These are phyloP conservation scores for Hypoxylon lenormandii DNA, from an alignment of 495 filamentous ascomycete species.

Conservation along the genomic window DNA sequence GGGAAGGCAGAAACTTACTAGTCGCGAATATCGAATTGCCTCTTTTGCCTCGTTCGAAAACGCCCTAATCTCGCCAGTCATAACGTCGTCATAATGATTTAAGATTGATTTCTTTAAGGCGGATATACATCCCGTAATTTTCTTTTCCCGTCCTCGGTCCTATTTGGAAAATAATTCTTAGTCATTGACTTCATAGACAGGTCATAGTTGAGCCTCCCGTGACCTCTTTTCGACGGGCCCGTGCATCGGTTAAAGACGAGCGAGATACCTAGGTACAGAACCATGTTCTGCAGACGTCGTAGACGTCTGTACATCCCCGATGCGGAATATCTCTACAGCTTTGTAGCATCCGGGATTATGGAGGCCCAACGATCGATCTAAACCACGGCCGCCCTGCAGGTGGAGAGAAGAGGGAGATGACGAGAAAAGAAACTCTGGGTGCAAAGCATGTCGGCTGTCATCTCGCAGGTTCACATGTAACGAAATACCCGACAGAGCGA, in stretches of 20 bases:
- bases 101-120: conserved; percentile 3
- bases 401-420: conserved; percentile 9
- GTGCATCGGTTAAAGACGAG: conserved; percentile 28
- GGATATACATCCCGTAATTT: neutral
- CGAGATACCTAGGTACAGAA: conserved; percentile 20
- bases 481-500: conserved; percentile 15
- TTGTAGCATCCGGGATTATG: conserved; percentile 1
- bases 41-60: conserved; percentile 4
- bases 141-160: too few species aligned
- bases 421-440: conserved; percentile 29
- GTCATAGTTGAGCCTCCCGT: conserved; percentile 18
- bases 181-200: conserved; percentile 11
- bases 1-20: conserved; percentile 26
- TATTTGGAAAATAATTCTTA: neutral
- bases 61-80: neutral
- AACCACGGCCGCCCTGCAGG: conserved; percentile 1
- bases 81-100: conserved; percentile 22
- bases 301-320: conserved; percentile 22
- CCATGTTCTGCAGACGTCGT: conserved; percentile 21
- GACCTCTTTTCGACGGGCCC: neutral
- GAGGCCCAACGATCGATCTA: conserved; percentile 1
- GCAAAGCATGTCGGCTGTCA: conserved; percentile 38
- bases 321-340: conserved; percentile 11
- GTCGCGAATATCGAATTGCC: conserved; percentile 30
- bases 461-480: conserved; percentile 39